A percentile compares a stretch with the other conserved stretches of the same genome.
Conservation (phyloP, 1,139 yeast species). For the Blastobotrys ciferrii region DNA sequence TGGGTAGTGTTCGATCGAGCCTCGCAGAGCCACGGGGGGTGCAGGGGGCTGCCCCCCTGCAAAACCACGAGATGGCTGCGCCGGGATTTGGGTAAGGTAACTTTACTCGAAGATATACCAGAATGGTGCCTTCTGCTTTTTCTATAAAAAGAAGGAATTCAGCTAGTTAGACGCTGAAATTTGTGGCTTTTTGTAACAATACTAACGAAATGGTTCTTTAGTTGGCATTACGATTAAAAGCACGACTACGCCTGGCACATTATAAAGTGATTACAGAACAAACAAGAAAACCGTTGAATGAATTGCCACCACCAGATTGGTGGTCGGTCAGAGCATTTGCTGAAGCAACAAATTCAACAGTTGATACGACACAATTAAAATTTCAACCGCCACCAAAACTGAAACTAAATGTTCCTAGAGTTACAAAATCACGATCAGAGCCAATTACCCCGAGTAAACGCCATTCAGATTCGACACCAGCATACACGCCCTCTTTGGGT, state of each 20-base stretch:
- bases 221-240: conserved; percentile 61
- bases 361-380: conserved; percentile 1
- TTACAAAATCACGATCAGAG: not conserved
- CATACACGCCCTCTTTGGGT: conserved; percentile 41
- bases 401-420: not conserved
- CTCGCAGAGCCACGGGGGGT: too few species aligned
- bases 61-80: too few species aligned
- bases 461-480: not conserved
- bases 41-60: too few species aligned
- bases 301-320: conserved; percentile 28
- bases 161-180: too few species aligned
- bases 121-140: too few species aligned
- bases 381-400: conserved; percentile 5
- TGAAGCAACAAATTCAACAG: conserved; percentile 12
- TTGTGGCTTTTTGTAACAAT: too few species aligned
- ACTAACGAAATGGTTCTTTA: too few species aligned
- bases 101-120: too few species aligned
- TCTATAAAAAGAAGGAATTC: too few species aligned
- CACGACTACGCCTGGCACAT: conserved; percentile 73
- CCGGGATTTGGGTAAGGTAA: too few species aligned
- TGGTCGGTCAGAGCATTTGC: conserved; percentile 16
- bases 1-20: too few species aligned
- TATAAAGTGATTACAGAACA: conserved; percentile 67
- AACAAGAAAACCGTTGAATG: conserved; percentile 38
- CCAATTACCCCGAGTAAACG: not conserved